These are phyloP conservation scores for Rhexocercosporidium sp. DNA, from an alignment of 2,329 filamentous ascomycete genomes.

Conservation along the genomic window DNA sequence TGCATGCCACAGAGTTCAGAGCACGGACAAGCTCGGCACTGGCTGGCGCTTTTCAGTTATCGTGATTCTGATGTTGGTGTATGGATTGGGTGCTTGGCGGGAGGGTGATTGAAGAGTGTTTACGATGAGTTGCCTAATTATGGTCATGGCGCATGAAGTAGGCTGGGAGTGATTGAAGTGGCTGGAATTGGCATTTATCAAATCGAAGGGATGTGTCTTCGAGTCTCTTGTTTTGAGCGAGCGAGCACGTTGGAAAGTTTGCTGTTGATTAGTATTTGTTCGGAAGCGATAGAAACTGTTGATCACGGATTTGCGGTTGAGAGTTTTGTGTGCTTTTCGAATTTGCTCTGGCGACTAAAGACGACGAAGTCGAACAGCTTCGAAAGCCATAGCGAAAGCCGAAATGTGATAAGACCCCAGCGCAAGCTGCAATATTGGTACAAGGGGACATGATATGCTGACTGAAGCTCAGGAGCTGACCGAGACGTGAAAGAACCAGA, in stretches of 20 bases:
- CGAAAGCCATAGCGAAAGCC: constrained; percentile 37
- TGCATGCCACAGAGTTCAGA: not conserved
- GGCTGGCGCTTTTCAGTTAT: not conserved
- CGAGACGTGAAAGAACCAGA: constrained; percentile 40
- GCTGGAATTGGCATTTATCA: constrained; percentile 35
- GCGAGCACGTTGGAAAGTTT: constrained; percentile 40
- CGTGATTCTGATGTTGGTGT: not conserved
- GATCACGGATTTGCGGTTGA: constrained; percentile 40
- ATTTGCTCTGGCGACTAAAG: constrained; percentile 43
- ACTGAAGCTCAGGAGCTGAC: constrained; percentile 37
- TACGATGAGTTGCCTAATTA: constrained; percentile 38
- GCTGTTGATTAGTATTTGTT: constrained; percentile 34
- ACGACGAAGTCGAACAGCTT: constrained; percentile 41
- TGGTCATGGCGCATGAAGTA: constrained; percentile 26
- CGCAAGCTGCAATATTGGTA: constrained; percentile 44
- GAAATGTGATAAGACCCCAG: constrained; percentile 41
- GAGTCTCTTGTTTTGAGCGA: constrained; percentile 22
- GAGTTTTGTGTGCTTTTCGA: constrained; percentile 39
- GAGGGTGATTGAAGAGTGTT: constrained; percentile 15
- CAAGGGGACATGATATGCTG: constrained; percentile 44
- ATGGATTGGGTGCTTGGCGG: not conserved
- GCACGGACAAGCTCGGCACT: constrained; percentile 14
- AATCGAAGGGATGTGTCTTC: constrained; percentile 17
- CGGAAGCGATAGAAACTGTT: constrained; percentile 27
- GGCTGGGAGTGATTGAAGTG: constrained; percentile 18